Conservation (phyloP, 2,329 filamentous ascomycete genomes). For the Lachnellula subtilissima region DNA sequence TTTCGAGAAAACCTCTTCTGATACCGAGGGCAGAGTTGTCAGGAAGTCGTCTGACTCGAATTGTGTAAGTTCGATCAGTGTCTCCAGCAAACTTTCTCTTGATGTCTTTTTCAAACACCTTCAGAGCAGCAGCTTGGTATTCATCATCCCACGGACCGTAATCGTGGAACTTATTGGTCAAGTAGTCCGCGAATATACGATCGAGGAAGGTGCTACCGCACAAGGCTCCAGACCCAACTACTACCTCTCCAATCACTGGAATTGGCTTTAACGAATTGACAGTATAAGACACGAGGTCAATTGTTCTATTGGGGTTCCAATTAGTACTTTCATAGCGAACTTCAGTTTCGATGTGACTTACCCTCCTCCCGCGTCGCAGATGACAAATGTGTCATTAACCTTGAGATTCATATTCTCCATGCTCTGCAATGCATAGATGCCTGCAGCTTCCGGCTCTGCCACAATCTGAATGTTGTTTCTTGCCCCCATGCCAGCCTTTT, state of each 20-base stretch:
- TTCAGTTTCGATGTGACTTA: background rate
- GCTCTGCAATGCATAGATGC: constrained; percentile 8
- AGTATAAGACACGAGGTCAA: constrained; percentile 32
- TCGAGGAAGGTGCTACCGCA: constrained; percentile 27
- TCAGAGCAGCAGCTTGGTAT: constrained; percentile 13
- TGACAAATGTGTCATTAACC: constrained; percentile 29
- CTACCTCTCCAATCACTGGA: constrained; percentile 22
- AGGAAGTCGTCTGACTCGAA: constrained; percentile 33
- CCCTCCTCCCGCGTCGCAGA: constrained; percentile 32
- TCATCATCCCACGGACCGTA: constrained; percentile 11
- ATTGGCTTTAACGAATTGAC: constrained; percentile 13
- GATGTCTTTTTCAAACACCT: constrained; percentile 17
- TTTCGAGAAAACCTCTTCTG: constrained; percentile 51
- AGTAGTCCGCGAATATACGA: constrained; percentile 20
- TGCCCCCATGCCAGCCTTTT: constrained; percentile 6
- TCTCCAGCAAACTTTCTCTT: constrained; percentile 8
- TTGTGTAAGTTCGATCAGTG: constrained; percentile 30
- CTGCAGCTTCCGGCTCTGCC: constrained; percentile 12
- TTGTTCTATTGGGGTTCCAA: constrained; percentile 14
- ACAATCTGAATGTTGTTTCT: constrained; percentile 7
- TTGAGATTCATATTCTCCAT: constrained; percentile 12
- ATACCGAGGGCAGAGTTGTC: constrained; percentile 39
- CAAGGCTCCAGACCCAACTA: constrained; percentile 19
- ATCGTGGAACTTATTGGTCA: constrained; percentile 14
- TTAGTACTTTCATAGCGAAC: background rate